Evolutionary conservation across 768 basidiomycete species (phyloP).

Genomic region (Termitomyces bulborhizus): DNA sequence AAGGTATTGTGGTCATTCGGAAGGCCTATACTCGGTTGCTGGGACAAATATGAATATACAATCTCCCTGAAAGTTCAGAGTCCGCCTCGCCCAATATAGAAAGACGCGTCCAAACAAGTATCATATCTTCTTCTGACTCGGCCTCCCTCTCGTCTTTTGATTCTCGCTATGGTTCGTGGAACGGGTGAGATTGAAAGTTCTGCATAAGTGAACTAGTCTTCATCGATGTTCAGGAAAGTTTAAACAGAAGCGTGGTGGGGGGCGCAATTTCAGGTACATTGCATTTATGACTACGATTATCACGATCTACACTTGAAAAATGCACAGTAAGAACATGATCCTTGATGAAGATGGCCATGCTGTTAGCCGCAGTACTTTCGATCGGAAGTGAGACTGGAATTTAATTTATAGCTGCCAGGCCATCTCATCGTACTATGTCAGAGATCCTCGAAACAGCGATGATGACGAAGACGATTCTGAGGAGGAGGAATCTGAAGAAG

Average conservation of each 20-base stretch:
- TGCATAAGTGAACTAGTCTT: not conserved
- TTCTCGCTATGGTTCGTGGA: slow-evolving; percentile 41
- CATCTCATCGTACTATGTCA: slow-evolving; percentile 10
- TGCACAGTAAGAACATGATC: slow-evolving; percentile 50
- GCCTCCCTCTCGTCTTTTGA: slow-evolving; percentile 3
- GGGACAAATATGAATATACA: slow-evolving; percentile 12
- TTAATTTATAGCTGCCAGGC: not conserved
- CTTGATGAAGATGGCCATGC: slow-evolving; percentile 55
- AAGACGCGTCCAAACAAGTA: not conserved
- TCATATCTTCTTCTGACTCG: not conserved
- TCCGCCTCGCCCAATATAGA: slow-evolving; percentile 15
- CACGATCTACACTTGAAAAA: slow-evolving; percentile 3
- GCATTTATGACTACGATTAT: not conserved
- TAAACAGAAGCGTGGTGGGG: slow-evolving; percentile 86
- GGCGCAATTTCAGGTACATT: slow-evolving; percentile 71
- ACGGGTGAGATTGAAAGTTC: slow-evolving; percentile 25
- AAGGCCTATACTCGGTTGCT: not conserved
- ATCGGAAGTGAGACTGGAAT: slow-evolving; percentile 32
- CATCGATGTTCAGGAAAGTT: slow-evolving; percentile 51
- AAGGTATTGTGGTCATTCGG: slow-evolving; percentile 71
- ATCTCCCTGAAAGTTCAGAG: slow-evolving; percentile 7
- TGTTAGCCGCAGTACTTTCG: slow-evolving; percentile 21
- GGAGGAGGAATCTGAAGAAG: slow-evolving; percentile 34
- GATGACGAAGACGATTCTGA: slow-evolving; percentile 34
- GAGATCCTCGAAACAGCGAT: slow-evolving; percentile 15